Base-by-base conservation (phyloP, 345 rosid genomes). In the Rubroshorea leprosula region DNA sequence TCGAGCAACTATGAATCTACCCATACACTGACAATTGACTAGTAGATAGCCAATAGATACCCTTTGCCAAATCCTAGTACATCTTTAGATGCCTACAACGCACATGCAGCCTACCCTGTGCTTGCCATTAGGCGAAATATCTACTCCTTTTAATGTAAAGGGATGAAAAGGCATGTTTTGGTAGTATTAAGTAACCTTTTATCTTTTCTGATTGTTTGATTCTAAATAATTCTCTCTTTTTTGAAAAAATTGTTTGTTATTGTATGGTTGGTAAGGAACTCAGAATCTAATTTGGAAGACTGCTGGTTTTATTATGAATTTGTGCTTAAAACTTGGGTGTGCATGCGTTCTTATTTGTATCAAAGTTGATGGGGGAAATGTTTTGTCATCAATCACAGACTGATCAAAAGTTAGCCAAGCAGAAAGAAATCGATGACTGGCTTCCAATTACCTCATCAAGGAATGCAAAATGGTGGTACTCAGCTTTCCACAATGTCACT, bases 391-490 rank as follows among this genome's bases (percentile, higher is more conserved):
- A 51, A 45, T 67, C 23, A 52, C 70, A 73, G 66, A n/a, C n/a
- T n/a, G 60, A 68, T 1, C 80, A 80, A 14, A 51, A 45, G 66
- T 21, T 23, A 25, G 83, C 67, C 12, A 76, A 56, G 63, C 75
- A 85, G 66, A 85, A 85, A 70, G 86, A 60, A 5, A 81, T 81
- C 9, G 90, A 88, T 13, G 88, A 81, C 0, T 83, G 96, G 93
- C 80, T 88, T 50, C 96, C 96, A 0, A 81, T 88, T 38, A 83
- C 88, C 6, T 74, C 88, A 4, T 76, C 86, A 2, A 83, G 96
- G 49, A 78, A 85, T 23, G 93, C 87, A 4, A 89, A 80, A 79
- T 89, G 97, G 97, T 89, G 97, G 97, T 82, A 84, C 70, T 69
- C 97, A 17, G 72, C 95, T 35, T 89, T 89, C 65, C 95, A 89